Evolutionary conservation across 192 early-diverging fungal genomes (phyloP).

Genomic region (Haplosporangium gracile): DNA sequence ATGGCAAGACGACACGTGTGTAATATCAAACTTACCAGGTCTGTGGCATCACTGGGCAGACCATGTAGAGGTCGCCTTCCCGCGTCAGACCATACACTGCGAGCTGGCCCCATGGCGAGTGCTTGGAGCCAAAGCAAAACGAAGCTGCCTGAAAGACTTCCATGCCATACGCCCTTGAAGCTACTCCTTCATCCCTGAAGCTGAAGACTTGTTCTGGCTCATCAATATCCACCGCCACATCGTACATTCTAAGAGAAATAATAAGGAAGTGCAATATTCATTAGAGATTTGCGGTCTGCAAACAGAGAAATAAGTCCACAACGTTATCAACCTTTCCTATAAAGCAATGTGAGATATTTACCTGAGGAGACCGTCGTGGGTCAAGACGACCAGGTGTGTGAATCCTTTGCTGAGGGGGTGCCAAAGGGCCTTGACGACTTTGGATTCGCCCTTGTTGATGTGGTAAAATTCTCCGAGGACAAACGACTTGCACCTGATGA

Average conservation of each 20-base stretch:
- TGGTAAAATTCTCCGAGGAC: conserved; percentile 54
- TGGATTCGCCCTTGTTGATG: conserved; percentile 50
- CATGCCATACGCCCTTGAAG: conserved; percentile 53
- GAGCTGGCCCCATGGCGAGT: conserved; percentile 75
- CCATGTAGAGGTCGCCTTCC: conserved; percentile 77
- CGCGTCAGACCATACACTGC: conserved; percentile 79
- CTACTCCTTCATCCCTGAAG: conserved; percentile 49
- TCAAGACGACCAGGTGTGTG: conserved; percentile 78
- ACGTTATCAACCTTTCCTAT: not conserved
- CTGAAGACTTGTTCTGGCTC: conserved; percentile 77
- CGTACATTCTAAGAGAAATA: conserved; percentile 70
- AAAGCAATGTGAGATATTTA: conserved; percentile 7
- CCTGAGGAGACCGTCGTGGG: conserved; percentile 72
- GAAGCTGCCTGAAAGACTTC: conserved; percentile 59
- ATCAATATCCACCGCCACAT: conserved; percentile 71
- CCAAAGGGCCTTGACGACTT: conserved; percentile 80
- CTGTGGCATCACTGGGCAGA: conserved; percentile 85
- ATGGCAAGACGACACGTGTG: not conserved
- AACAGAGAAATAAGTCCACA: not conserved
- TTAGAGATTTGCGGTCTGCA: not conserved
- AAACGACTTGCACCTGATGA: conserved; percentile 48
- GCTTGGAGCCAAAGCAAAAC: conserved; percentile 62
- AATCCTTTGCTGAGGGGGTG: conserved; percentile 81
- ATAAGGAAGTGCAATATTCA: not conserved
- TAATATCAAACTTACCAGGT: conserved; percentile 60